Percentiles rank a stretch among this genome's conserved stretches.
Evolutionary conservation across 192 early-diverging fungal genomes (phyloP).

Genomic region (Linderina pennispora): DNA sequence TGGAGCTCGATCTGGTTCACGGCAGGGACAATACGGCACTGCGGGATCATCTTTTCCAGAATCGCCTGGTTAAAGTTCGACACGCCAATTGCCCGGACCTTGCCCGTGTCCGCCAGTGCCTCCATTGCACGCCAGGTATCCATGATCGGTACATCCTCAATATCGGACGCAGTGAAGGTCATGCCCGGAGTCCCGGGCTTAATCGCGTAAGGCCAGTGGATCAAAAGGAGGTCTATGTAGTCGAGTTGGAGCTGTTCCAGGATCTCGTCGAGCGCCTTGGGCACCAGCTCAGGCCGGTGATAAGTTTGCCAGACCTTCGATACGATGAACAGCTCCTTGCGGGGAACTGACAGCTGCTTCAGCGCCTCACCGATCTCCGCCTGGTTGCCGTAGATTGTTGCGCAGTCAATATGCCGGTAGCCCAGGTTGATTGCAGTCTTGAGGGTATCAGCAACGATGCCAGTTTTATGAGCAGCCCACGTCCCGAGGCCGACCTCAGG

Average conservation of each 20-base stretch:
- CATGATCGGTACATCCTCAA: constrained; percentile 53
- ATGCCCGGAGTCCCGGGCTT: constrained; percentile 21
- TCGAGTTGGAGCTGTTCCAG: constrained; percentile 62
- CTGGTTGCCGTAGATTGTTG: constrained; percentile 69
- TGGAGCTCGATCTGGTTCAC: constrained; percentile 87
- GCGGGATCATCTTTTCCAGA: constrained; percentile 59
- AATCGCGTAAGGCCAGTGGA: constrained; percentile 80
- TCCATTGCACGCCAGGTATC: constrained; percentile 85
- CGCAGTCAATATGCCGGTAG: constrained; percentile 70
- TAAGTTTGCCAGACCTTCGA: constrained; percentile 70
- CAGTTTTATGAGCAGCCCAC: constrained; percentile 52
- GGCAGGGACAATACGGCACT: constrained; percentile 66
- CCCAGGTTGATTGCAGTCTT: constrained; percentile 58
- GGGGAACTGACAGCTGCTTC: constrained; percentile 52
- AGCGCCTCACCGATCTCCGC: constrained; percentile 70
- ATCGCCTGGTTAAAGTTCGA: constrained; percentile 67
- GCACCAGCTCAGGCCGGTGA: constrained; percentile 59
- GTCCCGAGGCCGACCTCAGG: constrained; percentile 60
- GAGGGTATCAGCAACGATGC: constrained; percentile 54
- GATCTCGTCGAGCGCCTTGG: constrained; percentile 53
- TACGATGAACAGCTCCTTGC: constrained; percentile 72
- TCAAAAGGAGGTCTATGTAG: constrained; percentile 78
- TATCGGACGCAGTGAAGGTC: constrained; percentile 28
- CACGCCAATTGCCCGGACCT: constrained; percentile 77
- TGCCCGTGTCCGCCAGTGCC: constrained; percentile 59